Evolutionary conservation across 2,329 filamentous ascomycete genomes (phyloP).

Genomic region (Exophiala dermatitidis): DNA sequence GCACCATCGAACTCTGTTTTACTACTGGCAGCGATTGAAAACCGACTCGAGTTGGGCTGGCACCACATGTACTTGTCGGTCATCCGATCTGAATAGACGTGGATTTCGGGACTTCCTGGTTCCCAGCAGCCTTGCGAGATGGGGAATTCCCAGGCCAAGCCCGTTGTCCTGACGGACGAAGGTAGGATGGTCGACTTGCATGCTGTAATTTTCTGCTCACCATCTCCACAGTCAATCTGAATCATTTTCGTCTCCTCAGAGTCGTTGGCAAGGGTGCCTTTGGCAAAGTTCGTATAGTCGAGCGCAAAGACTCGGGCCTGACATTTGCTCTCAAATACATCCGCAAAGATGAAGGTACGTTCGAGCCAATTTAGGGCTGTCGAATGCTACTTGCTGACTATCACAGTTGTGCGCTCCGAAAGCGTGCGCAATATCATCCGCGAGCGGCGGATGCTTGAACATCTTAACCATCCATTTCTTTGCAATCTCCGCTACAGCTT

Average conservation of each 20-base stretch:
- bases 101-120: background rate
- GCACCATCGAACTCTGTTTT: background rate
- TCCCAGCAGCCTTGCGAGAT: conserved; percentile 44
- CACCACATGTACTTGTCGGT: background rate
- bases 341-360: conserved; percentile 89
- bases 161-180: conserved; percentile 86
- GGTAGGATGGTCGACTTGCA: conserved; percentile 50
- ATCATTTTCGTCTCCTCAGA: conserved; percentile 89
- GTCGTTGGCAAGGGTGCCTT: conserved; percentile 97
- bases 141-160: conserved; percentile 94
- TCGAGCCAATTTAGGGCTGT: conserved; percentile 12
- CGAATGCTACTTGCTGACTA: conserved; percentile 18
- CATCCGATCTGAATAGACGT: background rate
- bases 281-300: conserved; percentile 96
- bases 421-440: conserved; percentile 97
- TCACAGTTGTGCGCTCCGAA: conserved; percentile 83
- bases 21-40: background rate
- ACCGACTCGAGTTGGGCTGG: background rate
- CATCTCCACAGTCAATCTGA: conserved; percentile 70
- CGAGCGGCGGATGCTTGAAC: conserved; percentile 94
- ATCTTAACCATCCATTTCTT: conserved; percentile 94
- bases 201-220: conserved; percentile 1
- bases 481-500: conserved; percentile 99
- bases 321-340: conserved; percentile 98
- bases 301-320: conserved; percentile 88